Percentiles rank a stretch among this genome's conserved stretches.
Conservation (phyloP, 495 filamentous ascomycete species). For the Penicillium flavigenum region DNA sequence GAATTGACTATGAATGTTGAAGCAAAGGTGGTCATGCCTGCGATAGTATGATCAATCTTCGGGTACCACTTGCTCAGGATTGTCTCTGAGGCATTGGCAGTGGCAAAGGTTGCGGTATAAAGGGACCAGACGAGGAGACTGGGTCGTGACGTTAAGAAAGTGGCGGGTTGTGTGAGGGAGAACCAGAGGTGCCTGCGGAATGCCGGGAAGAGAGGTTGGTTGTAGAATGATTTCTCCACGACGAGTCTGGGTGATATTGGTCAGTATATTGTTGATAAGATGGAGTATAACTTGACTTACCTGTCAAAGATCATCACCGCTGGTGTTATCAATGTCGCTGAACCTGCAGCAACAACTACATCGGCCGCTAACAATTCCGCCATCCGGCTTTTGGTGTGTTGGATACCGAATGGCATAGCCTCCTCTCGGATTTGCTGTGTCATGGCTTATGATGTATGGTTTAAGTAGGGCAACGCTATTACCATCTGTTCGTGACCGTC, state of each 20-base stretch:
- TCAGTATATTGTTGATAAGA: slow-evolving; percentile 9
- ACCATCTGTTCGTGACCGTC: slow-evolving; percentile 8
- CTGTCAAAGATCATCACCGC: slow-evolving; percentile 45
- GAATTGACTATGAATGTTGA: slow-evolving; percentile 42
- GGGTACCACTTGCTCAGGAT: slow-evolving; percentile 38
- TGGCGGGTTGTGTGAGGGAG: slow-evolving; percentile 65
- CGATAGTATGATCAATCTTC: slow-evolving; percentile 52
- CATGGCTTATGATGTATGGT: slow-evolving; percentile 18
- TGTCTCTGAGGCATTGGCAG: slow-evolving; percentile 69
- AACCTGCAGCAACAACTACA: slow-evolving; percentile 37
- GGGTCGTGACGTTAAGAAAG: slow-evolving; percentile 69
- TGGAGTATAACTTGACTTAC: slow-evolving; percentile 15
- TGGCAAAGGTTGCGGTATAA: slow-evolving; percentile 85
- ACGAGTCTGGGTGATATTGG: slow-evolving; percentile 39
- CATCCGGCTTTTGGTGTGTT: slow-evolving; percentile 32
- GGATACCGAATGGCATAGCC: slow-evolving; percentile 29
- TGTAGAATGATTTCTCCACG: slow-evolving; percentile 86
- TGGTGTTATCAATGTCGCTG: slow-evolving; percentile 40
- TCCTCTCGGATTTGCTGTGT: slow-evolving; percentile 28
- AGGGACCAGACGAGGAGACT: slow-evolving; percentile 77
- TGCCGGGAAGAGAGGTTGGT: slow-evolving; percentile 61
- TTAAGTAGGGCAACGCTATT: slow-evolving; percentile 12
- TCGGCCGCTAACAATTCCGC: slow-evolving; percentile 37
- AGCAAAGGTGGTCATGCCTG: slow-evolving; percentile 37
- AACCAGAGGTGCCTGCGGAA: slow-evolving; percentile 59